Conservation (phyloP, 1,284 basidiomycete species). For the Ustilago crameri region DNA sequence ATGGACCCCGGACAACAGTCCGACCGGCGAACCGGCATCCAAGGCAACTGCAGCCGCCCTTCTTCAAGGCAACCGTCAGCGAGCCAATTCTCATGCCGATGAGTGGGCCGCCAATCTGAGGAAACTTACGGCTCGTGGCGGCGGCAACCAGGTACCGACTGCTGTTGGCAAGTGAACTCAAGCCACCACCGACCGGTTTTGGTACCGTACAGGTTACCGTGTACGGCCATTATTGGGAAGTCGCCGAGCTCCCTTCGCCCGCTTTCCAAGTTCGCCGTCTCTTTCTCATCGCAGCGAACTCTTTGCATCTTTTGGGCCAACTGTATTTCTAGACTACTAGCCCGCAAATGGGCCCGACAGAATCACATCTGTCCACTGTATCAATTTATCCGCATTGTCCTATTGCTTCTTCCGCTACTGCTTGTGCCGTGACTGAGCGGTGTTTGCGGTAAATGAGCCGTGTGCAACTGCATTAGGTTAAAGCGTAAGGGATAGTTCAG, state of each 20-base stretch:
- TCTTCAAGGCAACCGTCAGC: conserved; percentile 4
- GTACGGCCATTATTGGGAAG: too few relatives aligned
- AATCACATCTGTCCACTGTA: background rate
- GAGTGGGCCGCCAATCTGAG: conserved; percentile 42
- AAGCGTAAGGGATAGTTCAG: too few relatives aligned
- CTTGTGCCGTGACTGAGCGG: too few relatives aligned
- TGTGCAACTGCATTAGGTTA: too few relatives aligned
- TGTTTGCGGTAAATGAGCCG: background rate
- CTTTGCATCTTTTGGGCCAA: background rate
- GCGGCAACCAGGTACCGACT: background rate
- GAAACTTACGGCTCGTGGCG: conserved; percentile 15
- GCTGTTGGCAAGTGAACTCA: conserved; percentile 3
- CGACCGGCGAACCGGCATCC: background rate
- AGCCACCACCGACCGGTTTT: background rate
- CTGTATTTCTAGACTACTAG: conserved; percentile 3
- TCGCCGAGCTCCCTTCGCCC: too few relatives aligned
- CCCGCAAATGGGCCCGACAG: background rate
- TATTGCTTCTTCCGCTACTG: too few relatives aligned
- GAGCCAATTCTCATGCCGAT: conserved; percentile 40
- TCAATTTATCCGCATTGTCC: background rate
- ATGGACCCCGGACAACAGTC: conserved; percentile 36
- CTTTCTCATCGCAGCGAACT: too few relatives aligned
- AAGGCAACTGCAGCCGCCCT: background rate
- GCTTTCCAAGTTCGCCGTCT: background rate
- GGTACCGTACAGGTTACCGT: background rate